Evolutionary conservation across 2,329 filamentous ascomycete species (phyloP).

Genomic region (Fusarium robinianum): DNA sequence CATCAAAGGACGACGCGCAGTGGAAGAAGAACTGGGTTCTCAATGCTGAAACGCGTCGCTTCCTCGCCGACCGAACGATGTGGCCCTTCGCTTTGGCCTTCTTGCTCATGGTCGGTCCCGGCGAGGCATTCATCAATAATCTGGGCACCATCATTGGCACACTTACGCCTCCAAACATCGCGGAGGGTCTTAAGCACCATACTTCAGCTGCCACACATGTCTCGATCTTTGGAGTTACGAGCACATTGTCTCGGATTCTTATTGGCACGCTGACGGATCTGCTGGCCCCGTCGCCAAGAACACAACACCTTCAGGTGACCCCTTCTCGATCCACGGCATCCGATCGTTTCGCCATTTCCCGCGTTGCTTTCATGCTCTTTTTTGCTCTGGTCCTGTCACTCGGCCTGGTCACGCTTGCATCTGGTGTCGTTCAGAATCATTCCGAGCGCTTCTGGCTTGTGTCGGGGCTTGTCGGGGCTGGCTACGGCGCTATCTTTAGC

Average conservation of each 20-base stretch:
- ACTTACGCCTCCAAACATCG: constrained; percentile 66
- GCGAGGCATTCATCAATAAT: constrained; percentile 98
- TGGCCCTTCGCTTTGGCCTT: constrained; percentile 92
- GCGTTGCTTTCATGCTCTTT: constrained; percentile 76
- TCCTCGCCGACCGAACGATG: constrained; percentile 89
- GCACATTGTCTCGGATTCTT: constrained; percentile 85
- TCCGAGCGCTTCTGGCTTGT: constrained; percentile 83
- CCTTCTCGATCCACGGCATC: constrained; percentile 35
- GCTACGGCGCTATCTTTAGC: constrained; percentile 90
- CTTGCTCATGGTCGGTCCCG: constrained; percentile 89
- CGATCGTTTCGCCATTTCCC: constrained; percentile 66
- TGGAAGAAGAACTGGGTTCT: constrained; percentile 88
- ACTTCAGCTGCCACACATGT: constrained; percentile 84
- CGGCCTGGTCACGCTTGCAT: constrained; percentile 78
- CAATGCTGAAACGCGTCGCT: constrained; percentile 86
- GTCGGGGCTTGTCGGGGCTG: constrained; percentile 81
- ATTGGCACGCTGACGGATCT: constrained; percentile 89
- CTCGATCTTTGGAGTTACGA: constrained; percentile 87
- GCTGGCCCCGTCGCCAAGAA: constrained; percentile 71
- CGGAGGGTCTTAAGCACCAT: constrained; percentile 46
- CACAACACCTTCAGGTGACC: constrained; percentile 57
- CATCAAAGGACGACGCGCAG: constrained; percentile 52
- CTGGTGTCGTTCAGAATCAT: constrained; percentile 74
- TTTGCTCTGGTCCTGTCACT: constrained; percentile 75
- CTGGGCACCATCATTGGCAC: constrained; percentile 92